Conservation (phyloP, 768 basidiomycete genomes). For the Psilocybe subaeruginosa region DNA sequence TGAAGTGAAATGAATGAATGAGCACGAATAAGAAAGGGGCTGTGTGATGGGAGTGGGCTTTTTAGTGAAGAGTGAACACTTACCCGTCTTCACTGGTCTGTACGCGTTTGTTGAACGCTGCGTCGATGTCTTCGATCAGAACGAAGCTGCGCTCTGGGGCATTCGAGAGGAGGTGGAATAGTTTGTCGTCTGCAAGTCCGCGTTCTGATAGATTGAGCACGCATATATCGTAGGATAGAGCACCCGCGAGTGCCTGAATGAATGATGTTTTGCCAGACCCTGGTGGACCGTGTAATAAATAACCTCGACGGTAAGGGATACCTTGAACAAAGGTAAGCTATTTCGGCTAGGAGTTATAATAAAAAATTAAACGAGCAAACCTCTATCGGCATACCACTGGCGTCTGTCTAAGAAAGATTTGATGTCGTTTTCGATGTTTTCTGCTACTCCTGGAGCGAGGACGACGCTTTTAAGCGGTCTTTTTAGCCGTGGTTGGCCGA, state of each 20-base stretch:
- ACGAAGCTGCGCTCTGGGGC: conserved; percentile 92
- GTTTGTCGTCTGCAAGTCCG: conserved; percentile 94
- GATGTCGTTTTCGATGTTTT: conserved; percentile 81
- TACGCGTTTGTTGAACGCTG: conserved; percentile 92
- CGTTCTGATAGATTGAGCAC: conserved; percentile 94
- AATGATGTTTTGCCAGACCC: conserved; percentile 99
- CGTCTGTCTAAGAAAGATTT: conserved; percentile 80
- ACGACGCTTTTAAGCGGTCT: conserved; percentile 90
- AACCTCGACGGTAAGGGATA: conserved; percentile 96
- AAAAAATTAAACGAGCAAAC: conserved; percentile 54
- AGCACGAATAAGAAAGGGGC: not conserved
- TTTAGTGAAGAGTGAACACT: conserved; percentile 27
- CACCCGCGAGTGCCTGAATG: conserved; percentile 95
- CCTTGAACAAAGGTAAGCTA: conserved; percentile 49
- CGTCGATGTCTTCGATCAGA: conserved; percentile 97
- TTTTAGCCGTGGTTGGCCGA: conserved; percentile 89
- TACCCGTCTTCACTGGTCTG: conserved; percentile 94
- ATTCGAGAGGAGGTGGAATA: conserved; percentile 91
- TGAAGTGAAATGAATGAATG: not conserved
- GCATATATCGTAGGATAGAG: conserved; percentile 93
- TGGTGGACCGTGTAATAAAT: conserved; percentile 93
- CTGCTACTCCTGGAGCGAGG: conserved; percentile 78
- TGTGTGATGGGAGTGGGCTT: not conserved
- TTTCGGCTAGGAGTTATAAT: not conserved
- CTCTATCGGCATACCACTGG: conserved; percentile 96